Conservation (phyloP, 2,329 filamentous ascomycete species). For the Nemania serpens region DNA sequence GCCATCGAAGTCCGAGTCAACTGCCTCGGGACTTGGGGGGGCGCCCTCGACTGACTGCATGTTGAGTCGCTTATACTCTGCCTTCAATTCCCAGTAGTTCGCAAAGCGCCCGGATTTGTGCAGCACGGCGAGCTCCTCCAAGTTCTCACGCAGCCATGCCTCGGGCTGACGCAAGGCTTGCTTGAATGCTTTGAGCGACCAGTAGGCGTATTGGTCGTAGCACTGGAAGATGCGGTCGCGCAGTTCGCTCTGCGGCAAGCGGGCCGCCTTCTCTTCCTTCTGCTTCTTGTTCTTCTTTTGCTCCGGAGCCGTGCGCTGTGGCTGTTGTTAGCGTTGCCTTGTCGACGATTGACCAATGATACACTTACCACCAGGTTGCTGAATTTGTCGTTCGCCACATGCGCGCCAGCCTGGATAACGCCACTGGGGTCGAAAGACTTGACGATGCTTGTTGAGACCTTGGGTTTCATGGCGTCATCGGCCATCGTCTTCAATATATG, state of each 20-base stretch:
- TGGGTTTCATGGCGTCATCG: slow-evolving; percentile 63
- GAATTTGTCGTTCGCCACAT: slow-evolving; percentile 52
- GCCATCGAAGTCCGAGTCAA: slow-evolving; percentile 66
- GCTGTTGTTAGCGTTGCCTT: slow-evolving; percentile 21
- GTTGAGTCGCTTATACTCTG: slow-evolving; percentile 65
- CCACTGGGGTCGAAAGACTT: slow-evolving; percentile 53
- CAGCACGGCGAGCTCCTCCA: slow-evolving; percentile 81
- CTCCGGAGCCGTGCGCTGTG: slow-evolving; percentile 42
- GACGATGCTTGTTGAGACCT: slow-evolving; percentile 55
- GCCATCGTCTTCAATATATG: slow-evolving; percentile 63
- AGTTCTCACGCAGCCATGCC: slow-evolving; percentile 82
- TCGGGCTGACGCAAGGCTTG: slow-evolving; percentile 82
- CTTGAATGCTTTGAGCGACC: slow-evolving; percentile 89
- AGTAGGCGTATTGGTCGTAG: slow-evolving; percentile 88
- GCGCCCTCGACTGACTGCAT: slow-evolving; percentile 58
- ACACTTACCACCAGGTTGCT: slow-evolving; percentile 62
- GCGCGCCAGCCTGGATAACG: slow-evolving; percentile 63
- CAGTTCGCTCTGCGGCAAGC: slow-evolving; percentile 87
- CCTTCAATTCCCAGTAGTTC: slow-evolving; percentile 81
- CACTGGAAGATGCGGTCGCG: slow-evolving; percentile 81
- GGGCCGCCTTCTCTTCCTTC: slow-evolving; percentile 61
- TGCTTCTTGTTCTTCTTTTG: slow-evolving; percentile 73
- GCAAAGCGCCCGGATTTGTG: slow-evolving; percentile 84
- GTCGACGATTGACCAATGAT: neutral
- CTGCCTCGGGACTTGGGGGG: slow-evolving; percentile 49